Evolutionary conservation across 1,284 basidiomycete species (phyloP).

Genomic region (Leccinum subspadiceum): DNA sequence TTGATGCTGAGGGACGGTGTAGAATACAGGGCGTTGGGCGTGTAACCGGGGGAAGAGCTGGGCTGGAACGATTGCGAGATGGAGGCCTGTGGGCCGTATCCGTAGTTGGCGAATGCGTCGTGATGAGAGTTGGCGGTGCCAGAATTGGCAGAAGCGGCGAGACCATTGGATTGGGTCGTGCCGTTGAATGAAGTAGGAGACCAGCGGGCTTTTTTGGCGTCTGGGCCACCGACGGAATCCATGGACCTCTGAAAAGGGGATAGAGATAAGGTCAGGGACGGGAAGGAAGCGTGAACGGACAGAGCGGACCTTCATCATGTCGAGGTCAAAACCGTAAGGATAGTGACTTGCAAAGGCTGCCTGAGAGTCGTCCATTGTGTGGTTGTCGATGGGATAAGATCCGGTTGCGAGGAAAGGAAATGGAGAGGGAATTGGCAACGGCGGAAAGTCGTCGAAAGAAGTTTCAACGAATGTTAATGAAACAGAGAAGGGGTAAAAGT

Average conservation of each 20-base stretch:
- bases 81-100: constrained; percentile 72
- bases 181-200: constrained; percentile 64
- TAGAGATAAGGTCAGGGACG: constrained; percentile 3
- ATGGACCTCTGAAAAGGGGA: constrained; percentile 60
- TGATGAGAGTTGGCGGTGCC: constrained; percentile 42
- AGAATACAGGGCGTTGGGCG: constrained; percentile 57
- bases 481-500: constrained; percentile 42
- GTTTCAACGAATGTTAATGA: constrained; percentile 34
- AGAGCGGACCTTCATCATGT: constrained; percentile 78
- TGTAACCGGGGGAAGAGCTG: constrained; percentile 46
- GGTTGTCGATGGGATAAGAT: constrained; percentile 23
- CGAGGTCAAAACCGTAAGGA: constrained; percentile 72
- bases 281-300: neutral
- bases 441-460: constrained; percentile 39
- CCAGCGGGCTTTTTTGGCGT: constrained; percentile 85
- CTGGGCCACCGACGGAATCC: constrained; percentile 75
- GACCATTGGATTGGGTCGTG: constrained; percentile 36
- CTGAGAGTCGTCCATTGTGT: constrained; percentile 70
- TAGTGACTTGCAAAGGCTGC: constrained; percentile 67
- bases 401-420: constrained; percentile 28
- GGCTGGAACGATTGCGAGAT: constrained; percentile 49
- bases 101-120: constrained; percentile 79
- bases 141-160: constrained; percentile 33
- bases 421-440: constrained; percentile 39
- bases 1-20: constrained; percentile 68